phyloP scores from a whole-genome alignment of 2,329 filamentous ascomycete species.

The Lasiodiplodia sp. region DNA sequence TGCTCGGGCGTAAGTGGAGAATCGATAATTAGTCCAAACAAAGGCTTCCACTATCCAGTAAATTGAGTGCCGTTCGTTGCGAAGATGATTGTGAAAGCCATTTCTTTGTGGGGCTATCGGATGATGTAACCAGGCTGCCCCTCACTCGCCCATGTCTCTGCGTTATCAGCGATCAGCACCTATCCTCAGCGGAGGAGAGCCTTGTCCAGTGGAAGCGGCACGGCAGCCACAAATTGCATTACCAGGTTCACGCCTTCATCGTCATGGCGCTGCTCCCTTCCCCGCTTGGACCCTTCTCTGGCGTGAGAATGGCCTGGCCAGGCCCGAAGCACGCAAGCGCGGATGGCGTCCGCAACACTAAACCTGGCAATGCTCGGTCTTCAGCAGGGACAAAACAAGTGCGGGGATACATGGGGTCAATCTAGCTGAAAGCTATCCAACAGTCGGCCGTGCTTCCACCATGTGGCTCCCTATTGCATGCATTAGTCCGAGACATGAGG shows the following conservation, averaged over 20 bases:
- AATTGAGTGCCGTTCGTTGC: too few relatives aligned
- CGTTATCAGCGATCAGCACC: slow-evolving; percentile 27
- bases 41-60: too few relatives aligned
- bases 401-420: slow-evolving; percentile 20
- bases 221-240: background rate
- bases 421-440: slow-evolving; percentile 18
- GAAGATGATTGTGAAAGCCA: too few relatives aligned
- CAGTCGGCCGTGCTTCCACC: slow-evolving; percentile 1
- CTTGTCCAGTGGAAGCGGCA: background rate
- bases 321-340: slow-evolving; percentile 18
- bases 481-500: background rate
- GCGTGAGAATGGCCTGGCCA: background rate
- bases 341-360: background rate
- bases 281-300: slow-evolving; percentile 1
- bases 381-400: slow-evolving; percentile 4
- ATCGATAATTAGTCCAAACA: too few relatives aligned
- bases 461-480: slow-evolving; percentile 9
- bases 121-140: slow-evolving; percentile 28
- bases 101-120: background rate
- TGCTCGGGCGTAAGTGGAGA: too few relatives aligned
- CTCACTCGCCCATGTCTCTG: background rate
- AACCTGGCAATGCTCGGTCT: slow-evolving; percentile 5
- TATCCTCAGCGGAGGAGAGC: background rate
- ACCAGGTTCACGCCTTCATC: slow-evolving; percentile 17
- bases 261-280: slow-evolving; percentile 9